Percentiles rank a stretch among this genome's conserved stretches.
phyloP scores from a whole-genome alignment of 2,329 filamentous ascomycete species.

The Blastomyces emzantsi region DNA sequence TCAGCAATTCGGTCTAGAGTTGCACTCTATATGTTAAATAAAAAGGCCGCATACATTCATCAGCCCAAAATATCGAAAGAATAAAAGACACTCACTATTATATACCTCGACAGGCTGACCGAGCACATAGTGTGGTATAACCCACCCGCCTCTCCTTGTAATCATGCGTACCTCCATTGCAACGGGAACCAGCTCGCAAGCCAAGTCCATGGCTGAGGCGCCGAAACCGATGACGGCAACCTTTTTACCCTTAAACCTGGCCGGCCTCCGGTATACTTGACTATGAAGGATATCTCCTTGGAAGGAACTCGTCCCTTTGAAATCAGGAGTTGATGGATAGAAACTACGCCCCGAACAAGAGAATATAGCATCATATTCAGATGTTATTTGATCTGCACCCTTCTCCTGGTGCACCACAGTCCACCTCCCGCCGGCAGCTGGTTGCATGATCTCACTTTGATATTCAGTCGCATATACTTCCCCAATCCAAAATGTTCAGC shows the following conservation, averaged over 20 bases:
- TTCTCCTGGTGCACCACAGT: slow-evolving; percentile 20
- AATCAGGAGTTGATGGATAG: slow-evolving; percentile 26
- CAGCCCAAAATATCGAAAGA: background rate
- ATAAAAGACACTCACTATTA: slow-evolving; percentile 26
- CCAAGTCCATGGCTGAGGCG: slow-evolving; percentile 34
- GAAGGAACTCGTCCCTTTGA: slow-evolving; percentile 27
- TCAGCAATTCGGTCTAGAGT: slow-evolving; percentile 14
- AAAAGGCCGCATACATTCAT: background rate
- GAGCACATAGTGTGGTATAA: slow-evolving; percentile 32
- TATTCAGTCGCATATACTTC: slow-evolving; percentile 29
- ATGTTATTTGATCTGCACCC: slow-evolving; percentile 17
- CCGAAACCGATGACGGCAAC: slow-evolving; percentile 33
- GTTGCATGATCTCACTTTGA: slow-evolving; percentile 26
- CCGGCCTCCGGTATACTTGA: slow-evolving; percentile 30
- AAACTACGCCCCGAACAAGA: slow-evolving; percentile 28
- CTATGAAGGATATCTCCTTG: slow-evolving; percentile 32
- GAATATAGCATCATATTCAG: slow-evolving; percentile 30
- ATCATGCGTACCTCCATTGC: slow-evolving; percentile 31
- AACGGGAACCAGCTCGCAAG: slow-evolving; percentile 29
- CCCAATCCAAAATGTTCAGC: slow-evolving; percentile 29
- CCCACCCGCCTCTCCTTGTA: slow-evolving; percentile 32
- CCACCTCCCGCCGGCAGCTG: slow-evolving; percentile 25
- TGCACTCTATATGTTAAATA: slow-evolving; percentile 20
- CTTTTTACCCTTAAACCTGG: slow-evolving; percentile 29
- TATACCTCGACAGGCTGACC: slow-evolving; percentile 31